These are phyloP conservation scores for Craterostigma plantagineum DNA, from an alignment of 257 asterid species.

Conservation along the genomic window DNA sequence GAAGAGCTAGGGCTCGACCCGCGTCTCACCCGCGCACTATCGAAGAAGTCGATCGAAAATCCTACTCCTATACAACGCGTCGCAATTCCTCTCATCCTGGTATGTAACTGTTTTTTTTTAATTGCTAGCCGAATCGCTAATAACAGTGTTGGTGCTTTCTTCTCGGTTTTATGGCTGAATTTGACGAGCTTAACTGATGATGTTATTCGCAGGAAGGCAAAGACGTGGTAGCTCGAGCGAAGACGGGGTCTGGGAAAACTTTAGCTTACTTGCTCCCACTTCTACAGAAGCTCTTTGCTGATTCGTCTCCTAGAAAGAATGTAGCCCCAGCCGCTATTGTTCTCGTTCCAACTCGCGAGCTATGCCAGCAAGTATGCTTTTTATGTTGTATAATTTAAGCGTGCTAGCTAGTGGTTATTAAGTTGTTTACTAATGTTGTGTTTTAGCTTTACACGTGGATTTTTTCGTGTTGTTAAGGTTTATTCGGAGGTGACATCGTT, in stretches of 20 bases:
- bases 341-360: constrained; percentile 86
- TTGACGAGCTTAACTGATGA: not conserved
- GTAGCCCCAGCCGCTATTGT: constrained; percentile 52
- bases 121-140: constrained; percentile 4
- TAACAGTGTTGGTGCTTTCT: not conserved
- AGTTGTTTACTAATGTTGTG: not conserved
- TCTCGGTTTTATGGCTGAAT: not conserved
- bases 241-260: constrained; percentile 98
- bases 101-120: constrained; percentile 11
- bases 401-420: too few relatives aligned
- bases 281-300: constrained; percentile 74
- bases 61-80: constrained; percentile 79
- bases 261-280: constrained; percentile 77
- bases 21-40: constrained; percentile 64
- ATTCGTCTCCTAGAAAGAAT: constrained; percentile 24
- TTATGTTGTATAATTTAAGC: not conserved
- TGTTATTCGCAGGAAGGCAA: constrained; percentile 52
- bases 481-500: constrained; percentile 43
- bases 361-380: constrained; percentile 60
- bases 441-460: not conserved
- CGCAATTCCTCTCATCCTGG: constrained; percentile 76
- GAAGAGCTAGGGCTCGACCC: constrained; percentile 75
- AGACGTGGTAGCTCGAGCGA: constrained; percentile 92
- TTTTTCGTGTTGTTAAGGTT: constrained; percentile 32
- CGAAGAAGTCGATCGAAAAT: constrained; percentile 44